Base-by-base conservation (phyloP, 805 yeast genomes). In the Yarrowia sp. region DNA sequence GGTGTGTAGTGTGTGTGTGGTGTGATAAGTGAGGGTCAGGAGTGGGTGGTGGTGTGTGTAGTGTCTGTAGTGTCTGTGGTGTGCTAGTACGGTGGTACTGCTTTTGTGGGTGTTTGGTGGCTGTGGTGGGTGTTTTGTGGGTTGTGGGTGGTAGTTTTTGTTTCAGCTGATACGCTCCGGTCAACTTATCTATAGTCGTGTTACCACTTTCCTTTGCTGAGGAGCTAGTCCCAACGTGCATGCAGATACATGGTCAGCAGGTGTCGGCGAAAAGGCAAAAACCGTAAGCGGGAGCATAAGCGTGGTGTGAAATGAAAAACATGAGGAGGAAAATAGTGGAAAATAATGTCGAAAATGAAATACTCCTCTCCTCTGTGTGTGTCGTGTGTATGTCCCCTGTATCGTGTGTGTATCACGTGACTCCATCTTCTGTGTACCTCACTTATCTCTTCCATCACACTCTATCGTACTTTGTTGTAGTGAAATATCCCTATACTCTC, bases 151-250 rank as follows among this genome's bases (percentile, higher is more conserved):
- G n/a, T n/a, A n/a, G n/a, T n/a, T 15, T 15, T 11, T 33, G 33
- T 43, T 32, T 22, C 31, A 13, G 9, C 18, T 41, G 22, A 15
- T 2, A 11, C 5, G 28, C 28, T 22, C 28, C 5, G 28, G 28
- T 17, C 13, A 8, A 14, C 28, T 17, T 45, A 45, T 45, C 50
- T 45, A 45, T 45, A 45, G 50, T 47, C 33, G 58, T 36, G 43
- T 51, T 36, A 36, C 58, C 53, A 47, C 39, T 17, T 45, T 35
- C 15, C 15, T 35, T 35, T 35, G 38, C 38, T 35, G 38, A 22
- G 38, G 38, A 28, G 53, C 53, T 48, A 48, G 55, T 48, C 55
- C 55, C 55, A 51, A 51, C 60, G 18, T 28, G 45, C 60, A 51
- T 51, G 36, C 44, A 35, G 42, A 48, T 35, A 28, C 39, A 18